Percentiles rank a stretch among this genome's conserved stretches.
These are phyloP conservation scores for Bifiguratus adelaidae DNA, from an alignment of 192 early-diverging fungal genomes.

Conservation along the genomic window DNA sequence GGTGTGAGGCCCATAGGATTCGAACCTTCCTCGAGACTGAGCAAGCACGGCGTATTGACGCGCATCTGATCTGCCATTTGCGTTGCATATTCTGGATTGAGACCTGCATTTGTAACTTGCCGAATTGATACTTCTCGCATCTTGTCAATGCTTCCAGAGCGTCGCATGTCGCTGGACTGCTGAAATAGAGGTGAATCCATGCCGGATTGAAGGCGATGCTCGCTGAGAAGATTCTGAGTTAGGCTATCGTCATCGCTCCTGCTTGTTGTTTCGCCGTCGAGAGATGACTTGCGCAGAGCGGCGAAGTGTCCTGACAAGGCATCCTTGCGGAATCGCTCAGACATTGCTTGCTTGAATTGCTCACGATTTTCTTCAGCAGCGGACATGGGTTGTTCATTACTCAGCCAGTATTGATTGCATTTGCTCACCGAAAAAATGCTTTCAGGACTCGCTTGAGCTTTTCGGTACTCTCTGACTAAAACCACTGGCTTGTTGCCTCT, in stretches of 20 bases:
- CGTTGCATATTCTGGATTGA: neutral
- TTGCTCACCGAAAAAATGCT: too few species aligned
- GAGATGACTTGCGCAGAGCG: neutral
- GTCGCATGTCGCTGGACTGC: too few species aligned
- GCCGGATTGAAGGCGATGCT: too few species aligned
- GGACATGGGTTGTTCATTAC: neutral
- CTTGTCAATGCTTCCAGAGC: too few species aligned
- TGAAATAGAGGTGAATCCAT: too few species aligned
- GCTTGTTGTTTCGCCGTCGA: neutral
- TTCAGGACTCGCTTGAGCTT: slow-evolving; percentile 2
- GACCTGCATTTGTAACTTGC: neutral
- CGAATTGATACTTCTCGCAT: too few species aligned
- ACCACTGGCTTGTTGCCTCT: slow-evolving; percentile 31
- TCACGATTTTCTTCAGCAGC: neutral
- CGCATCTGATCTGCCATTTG: neutral
- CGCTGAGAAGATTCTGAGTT: too few species aligned
- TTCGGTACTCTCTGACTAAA: slow-evolving; percentile 34
- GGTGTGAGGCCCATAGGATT: neutral
- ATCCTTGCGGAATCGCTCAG: neutral
- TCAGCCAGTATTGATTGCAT: neutral
- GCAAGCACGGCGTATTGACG: slow-evolving; percentile 16
- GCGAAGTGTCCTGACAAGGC: neutral
- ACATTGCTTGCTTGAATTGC: neutral
- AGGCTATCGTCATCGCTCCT: too few species aligned
- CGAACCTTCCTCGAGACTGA: slow-evolving; percentile 17